phyloP scores from a whole-genome alignment of 116 monocot species.

The Iris pallida region DNA sequence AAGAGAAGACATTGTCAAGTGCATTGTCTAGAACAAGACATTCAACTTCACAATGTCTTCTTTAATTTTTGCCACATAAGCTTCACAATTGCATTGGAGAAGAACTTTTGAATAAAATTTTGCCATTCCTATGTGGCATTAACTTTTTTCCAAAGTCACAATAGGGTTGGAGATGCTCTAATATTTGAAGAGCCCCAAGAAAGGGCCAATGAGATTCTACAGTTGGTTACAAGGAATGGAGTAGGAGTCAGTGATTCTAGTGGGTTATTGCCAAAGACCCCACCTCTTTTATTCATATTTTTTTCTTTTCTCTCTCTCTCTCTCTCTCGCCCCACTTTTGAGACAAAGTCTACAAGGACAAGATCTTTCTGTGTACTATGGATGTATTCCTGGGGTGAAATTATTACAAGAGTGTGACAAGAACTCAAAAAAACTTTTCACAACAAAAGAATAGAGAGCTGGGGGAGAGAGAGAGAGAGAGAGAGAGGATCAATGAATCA shows the following conservation, averaged over 20 bases:
- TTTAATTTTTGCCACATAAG: too few species aligned
- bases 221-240: constrained; percentile 38
- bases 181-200: constrained; percentile 1
- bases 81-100: too few species aligned
- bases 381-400: constrained; percentile 27
- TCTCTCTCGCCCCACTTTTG: constrained; percentile 13
- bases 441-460: neutral
- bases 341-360: constrained; percentile 29
- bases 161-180: too few species aligned
- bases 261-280: constrained; percentile 22
- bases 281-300: constrained; percentile 5
- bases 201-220: constrained; percentile 13
- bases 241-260: constrained; percentile 50
- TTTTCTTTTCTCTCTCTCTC: constrained; percentile 16
- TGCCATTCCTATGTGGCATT: neutral
- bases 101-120: too few species aligned
- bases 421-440: neutral
- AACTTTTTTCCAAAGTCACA: too few species aligned
- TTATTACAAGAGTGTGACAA: constrained; percentile 16
- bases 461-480: constrained; percentile 25
- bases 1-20: too few species aligned
- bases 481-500: constrained; percentile 7
- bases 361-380: constrained; percentile 35
- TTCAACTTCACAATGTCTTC: too few species aligned
- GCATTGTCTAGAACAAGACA: too few species aligned